Evolutionary conservation across 2,329 filamentous ascomycete genomes (phyloP), one percentile per base, ranked within the genome.

Genomic region (Magnaporthiopsis incrustans): DNA sequence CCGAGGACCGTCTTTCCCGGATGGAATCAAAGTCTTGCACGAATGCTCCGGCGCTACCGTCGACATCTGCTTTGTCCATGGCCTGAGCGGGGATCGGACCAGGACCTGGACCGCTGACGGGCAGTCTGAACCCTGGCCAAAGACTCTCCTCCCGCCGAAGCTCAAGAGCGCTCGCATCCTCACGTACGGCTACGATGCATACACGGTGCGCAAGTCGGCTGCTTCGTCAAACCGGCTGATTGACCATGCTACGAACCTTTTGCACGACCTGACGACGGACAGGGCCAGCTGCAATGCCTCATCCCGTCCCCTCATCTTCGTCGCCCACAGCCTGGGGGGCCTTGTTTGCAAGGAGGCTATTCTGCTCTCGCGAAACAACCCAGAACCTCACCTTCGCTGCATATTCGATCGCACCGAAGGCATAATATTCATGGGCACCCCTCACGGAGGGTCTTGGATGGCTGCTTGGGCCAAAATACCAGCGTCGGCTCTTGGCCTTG

Each of bases 31-130:
- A 33, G 65, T 67, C n/a, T 58, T 64, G 60, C 63, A 66, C 64
- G 65, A 66, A 53, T 65, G 66, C 56, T 30, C 65, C 33, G 64
- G 65, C 22, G 67, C 67, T 22, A 56, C 30, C 1, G 64, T 70
- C 56, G 69, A 70, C 57, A 67, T 78, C 26, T 74, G 76, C 63
- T 78, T 79, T 62, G 66, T 79, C 33, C 78, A 80, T 57, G 77
- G 77, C 5, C 67, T 79, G 15, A 75, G 71, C 1, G 78, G 77
- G 2, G 68, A 77, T 63, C 73, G 76, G 1, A 71, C 75, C 8
- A 70, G 63, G 2, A 78, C 76, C 4, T 79, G 77, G 77, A 77
- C 73, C 8, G 73, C 71, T 7, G 56, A 67, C 0, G 70, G 69
- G 3, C 67, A 68, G 22, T 44, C 38, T 15, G 60, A 60, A n/a